Evolutionary conservation across 2,329 filamentous ascomycete genomes (phyloP), one percentile per base, ranked within the genome.

Genomic region (Penicillium fuscoglaucum): DNA sequence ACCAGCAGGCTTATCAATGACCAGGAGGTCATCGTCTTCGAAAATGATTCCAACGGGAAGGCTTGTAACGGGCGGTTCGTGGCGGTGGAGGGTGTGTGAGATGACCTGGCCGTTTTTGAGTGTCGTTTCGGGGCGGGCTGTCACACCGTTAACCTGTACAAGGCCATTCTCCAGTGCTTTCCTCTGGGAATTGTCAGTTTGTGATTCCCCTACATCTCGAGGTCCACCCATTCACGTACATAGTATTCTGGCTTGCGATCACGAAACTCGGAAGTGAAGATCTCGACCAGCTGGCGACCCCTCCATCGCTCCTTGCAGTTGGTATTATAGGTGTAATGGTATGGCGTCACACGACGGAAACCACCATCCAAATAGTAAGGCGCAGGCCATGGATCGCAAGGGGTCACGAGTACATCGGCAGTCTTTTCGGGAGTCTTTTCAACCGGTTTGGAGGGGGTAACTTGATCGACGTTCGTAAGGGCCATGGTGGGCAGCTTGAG

Each of bases 1-100:
- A 7, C 95, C 95, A 0, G 93, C 89, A 0, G 95, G 95, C 76
- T 99, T 99, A 79, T 97, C 92, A 73, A 99, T 96, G 61, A 98
- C 93, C 59, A 99, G 89, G 80, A 99, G 88, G 65, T 93, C 89
- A 46, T 96, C 86, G 67, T 96, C 91, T 75, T 99, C 95, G 75
- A 96, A 90, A 40, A 99, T 87, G 46, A 97, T 84, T 17, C 84
- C 85, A 50, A 99, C 88, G 0, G 90, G 85, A 43, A 90, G 85
- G 17, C 87, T 87, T 2, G 91, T 93, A 33, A 97, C 91, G 0
- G 95, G 95, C 2, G 95, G 95, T 76, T 99, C 95, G 74, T 99
- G 95, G 15, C 95, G 89, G 75, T 99, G 95, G 60, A 96, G 83
- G 4, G 92, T 97, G 76, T 99, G 95, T 12, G 90, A 93, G 55